These are phyloP conservation scores for Ceratocystiopsis minuta DNA, from an alignment of 2,329 filamentous ascomycete species.

Conservation along the genomic window DNA sequence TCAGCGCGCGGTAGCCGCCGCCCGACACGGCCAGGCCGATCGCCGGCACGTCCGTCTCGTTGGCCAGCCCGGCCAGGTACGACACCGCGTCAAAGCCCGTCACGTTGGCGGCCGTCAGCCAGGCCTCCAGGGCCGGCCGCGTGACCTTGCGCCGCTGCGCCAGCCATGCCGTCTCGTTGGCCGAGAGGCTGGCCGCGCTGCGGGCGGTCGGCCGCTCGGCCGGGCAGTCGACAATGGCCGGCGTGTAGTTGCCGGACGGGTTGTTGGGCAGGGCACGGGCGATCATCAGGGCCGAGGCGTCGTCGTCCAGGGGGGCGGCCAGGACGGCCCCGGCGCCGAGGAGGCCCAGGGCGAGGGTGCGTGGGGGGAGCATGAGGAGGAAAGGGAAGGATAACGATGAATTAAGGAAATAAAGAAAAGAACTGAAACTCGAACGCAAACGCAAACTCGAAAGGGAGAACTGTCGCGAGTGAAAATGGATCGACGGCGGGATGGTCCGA, in stretches of 20 bases:
- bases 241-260: constrained; percentile 48
- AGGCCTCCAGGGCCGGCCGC: constrained; percentile 52
- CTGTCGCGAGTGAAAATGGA: too few species aligned
- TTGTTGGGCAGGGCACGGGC: constrained; percentile 19
- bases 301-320: neutral
- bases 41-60: constrained; percentile 23
- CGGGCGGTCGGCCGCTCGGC: constrained; percentile 50
- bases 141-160: constrained; percentile 53
- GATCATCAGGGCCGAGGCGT: neutral
- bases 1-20: constrained; percentile 71
- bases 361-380: neutral
- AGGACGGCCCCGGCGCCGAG: neutral
- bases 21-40: constrained; percentile 66
- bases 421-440: neutral
- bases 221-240: constrained; percentile 50
- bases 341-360: neutral
- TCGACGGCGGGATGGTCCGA: too few species aligned
- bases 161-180: constrained; percentile 59
- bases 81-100: constrained; percentile 54
- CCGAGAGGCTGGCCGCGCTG: constrained; percentile 41
- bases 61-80: constrained; percentile 42
- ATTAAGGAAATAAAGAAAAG: neutral
- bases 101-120: constrained; percentile 57
- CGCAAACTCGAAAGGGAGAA: too few species aligned
- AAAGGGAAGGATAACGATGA: neutral